A percentile compares a stretch with the other conserved stretches of the same genome.
phyloP scores from a whole-genome alignment of 257 asterid species.

The Nyctanthes arbortristis region DNA sequence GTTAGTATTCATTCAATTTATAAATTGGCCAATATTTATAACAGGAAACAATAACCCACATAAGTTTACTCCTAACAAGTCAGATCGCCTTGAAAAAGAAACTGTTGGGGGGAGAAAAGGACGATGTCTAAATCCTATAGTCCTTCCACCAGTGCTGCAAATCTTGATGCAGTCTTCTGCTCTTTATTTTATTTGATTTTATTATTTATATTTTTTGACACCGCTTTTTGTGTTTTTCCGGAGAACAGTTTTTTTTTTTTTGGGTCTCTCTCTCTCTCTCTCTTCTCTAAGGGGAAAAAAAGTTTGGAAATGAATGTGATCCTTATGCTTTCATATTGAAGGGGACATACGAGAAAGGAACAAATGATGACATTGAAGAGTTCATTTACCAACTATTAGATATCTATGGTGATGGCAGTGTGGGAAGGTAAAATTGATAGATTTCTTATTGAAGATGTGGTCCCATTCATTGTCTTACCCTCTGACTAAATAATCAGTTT shows the following conservation, averaged over 20 bases:
- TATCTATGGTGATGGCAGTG: conserved; percentile 64
- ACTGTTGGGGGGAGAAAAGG: too few relatives aligned
- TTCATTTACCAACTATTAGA: conserved; percentile 81
- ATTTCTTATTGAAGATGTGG: conserved; percentile 11
- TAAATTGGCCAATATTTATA: too few relatives aligned
- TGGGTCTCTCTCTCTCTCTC: too few relatives aligned
- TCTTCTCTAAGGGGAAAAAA: too few relatives aligned
- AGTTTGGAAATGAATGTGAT: conserved; percentile 10
- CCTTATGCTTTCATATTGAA: conserved; percentile 35
- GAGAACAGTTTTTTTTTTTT: too few relatives aligned
- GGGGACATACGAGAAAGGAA: conserved; percentile 92
- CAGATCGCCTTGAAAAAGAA: too few relatives aligned
- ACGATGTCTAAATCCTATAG: too few relatives aligned
- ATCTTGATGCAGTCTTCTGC: not conserved
- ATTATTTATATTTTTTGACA: too few relatives aligned
- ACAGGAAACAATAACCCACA: too few relatives aligned
- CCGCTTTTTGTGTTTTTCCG: not conserved
- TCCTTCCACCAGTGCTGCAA: not conserved
- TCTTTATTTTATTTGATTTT: not conserved
- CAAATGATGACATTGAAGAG: conserved; percentile 82
- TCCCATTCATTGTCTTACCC: conserved; percentile 1
- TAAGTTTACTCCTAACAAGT: too few relatives aligned
- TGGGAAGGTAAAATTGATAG: conserved; percentile 55
- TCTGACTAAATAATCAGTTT: conserved; percentile 7
- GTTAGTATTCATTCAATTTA: too few relatives aligned